Percentiles rank a stretch among this genome's conserved stretches.
These are phyloP conservation scores for Capillidium heterosporum DNA, from an alignment of 371 early-diverging fungal species.

Conservation along the genomic window DNA sequence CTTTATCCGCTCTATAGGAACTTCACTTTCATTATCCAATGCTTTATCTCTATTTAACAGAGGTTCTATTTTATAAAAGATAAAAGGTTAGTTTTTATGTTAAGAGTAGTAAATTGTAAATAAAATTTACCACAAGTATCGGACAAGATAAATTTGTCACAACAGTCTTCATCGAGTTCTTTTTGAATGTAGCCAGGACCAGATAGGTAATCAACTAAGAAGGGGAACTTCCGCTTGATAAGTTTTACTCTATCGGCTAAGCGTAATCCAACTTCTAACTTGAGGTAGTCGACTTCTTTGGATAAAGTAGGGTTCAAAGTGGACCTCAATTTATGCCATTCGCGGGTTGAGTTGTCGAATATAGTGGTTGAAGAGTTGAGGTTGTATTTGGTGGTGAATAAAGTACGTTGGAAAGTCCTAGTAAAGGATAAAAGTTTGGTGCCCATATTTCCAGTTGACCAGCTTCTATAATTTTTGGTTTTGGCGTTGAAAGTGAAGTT, in stretches of 20 bases:
- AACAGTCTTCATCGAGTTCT: slow-evolving; percentile 54
- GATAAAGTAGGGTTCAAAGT: slow-evolving; percentile 34
- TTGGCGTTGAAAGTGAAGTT: no score
- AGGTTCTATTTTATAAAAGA: slow-evolving; percentile 23
- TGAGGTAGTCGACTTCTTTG: slow-evolving; percentile 75
- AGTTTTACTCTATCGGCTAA: slow-evolving; percentile 77
- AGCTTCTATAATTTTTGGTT: no score
- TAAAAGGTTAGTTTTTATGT: no score
- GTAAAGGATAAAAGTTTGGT: no score
- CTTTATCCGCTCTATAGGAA: slow-evolving; percentile 52
- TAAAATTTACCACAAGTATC: slow-evolving; percentile 49
- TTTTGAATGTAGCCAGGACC: slow-evolving; percentile 79
- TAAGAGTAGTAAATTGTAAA: no score
- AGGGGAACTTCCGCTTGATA: slow-evolving; percentile 67
- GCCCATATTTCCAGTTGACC: no score
- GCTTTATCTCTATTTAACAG: slow-evolving; percentile 46
- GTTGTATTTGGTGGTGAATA: no score
- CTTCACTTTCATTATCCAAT: slow-evolving; percentile 19
- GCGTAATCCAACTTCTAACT: slow-evolving; percentile 75
- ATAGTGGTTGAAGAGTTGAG: slow-evolving; percentile 32
- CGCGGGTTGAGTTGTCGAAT: slow-evolving; percentile 58
- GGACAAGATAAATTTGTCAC: slow-evolving; percentile 66
- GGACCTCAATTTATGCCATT: slow-evolving; percentile 59
- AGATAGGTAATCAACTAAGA: slow-evolving; percentile 75
- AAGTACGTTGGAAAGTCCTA: no score